Evolutionary conservation across 805 yeast genomes (phyloP).

Genomic region (Scheffersomyces coipomensis): DNA sequence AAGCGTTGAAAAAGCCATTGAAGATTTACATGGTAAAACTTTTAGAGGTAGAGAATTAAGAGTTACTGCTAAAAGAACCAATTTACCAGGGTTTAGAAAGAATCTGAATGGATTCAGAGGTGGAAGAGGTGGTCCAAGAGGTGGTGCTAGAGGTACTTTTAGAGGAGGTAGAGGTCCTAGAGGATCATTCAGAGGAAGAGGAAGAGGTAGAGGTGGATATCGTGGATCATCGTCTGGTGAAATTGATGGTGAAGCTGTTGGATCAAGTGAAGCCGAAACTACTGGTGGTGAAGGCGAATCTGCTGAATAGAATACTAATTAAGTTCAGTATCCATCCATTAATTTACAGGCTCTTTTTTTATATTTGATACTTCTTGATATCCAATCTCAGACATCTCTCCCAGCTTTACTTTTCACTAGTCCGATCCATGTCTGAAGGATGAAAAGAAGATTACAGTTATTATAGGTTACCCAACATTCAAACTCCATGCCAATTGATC

Average conservation of each 20-base stretch:
- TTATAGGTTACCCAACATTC: no score
- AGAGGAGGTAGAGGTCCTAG: constrained; percentile 27
- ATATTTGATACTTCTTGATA: no score
- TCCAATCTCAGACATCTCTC: no score
- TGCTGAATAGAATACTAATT: not conserved
- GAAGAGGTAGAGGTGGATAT: constrained; percentile 5
- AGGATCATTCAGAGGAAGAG: constrained; percentile 14
- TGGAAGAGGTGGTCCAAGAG: constrained; percentile 25
- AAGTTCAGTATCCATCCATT: not conserved
- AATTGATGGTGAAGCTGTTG: constrained; percentile 2
- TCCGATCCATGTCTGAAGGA: no score
- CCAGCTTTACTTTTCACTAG: no score
- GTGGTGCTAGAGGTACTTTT: constrained; percentile 31
- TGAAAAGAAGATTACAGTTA: no score
- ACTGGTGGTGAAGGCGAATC: constrained; percentile 1
- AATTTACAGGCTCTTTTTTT: not conserved
- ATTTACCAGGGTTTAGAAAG: constrained; percentile 46
- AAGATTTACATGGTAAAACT: constrained; percentile 34
- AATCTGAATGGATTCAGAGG: constrained; percentile 33
- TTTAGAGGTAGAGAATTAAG: constrained; percentile 48
- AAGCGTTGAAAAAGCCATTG: constrained; percentile 47
- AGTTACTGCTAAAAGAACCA: constrained; percentile 54
- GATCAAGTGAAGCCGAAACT: constrained; percentile 1
- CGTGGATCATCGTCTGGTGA: constrained; percentile 6
- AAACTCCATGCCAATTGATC: no score